Evolutionary conservation across 1,284 basidiomycete genomes (phyloP).

Genomic region (Porodaedalea pini): DNA sequence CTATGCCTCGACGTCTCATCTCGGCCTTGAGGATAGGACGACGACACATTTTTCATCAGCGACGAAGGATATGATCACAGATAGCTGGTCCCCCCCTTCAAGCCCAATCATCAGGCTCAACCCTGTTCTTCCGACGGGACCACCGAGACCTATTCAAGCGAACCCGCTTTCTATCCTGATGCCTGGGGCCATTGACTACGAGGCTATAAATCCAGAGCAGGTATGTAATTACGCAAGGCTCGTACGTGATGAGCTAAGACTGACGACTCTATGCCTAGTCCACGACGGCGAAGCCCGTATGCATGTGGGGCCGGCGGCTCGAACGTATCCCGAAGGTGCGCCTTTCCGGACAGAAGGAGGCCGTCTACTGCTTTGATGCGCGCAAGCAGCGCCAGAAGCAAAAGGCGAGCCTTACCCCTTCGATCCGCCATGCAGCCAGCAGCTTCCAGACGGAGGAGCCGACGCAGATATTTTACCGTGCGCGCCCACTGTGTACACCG

Average conservation of each 20-base stretch:
- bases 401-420: background rate
- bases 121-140: background rate
- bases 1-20: background rate
- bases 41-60: background rate
- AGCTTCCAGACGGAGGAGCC: background rate
- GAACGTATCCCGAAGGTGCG: constrained; percentile 22
- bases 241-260: background rate
- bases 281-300: constrained; percentile 16
- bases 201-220: constrained; percentile 7
- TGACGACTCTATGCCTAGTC: background rate
- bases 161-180: background rate
- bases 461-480: constrained; percentile 13
- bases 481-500: background rate
- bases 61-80: background rate
- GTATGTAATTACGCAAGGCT: background rate
- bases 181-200: constrained; percentile 9
- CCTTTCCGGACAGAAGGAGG: constrained; percentile 19
- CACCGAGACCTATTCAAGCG: background rate
- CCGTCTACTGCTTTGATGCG: constrained; percentile 19
- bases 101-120: background rate
- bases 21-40: background rate
- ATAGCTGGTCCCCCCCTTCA: background rate
- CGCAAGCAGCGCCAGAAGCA: constrained; percentile 20
- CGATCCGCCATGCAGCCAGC: background rate
- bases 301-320: constrained; percentile 20